Conservation (phyloP, 202 grass and related monocot species). For the Carex sylvatica region DNA sequence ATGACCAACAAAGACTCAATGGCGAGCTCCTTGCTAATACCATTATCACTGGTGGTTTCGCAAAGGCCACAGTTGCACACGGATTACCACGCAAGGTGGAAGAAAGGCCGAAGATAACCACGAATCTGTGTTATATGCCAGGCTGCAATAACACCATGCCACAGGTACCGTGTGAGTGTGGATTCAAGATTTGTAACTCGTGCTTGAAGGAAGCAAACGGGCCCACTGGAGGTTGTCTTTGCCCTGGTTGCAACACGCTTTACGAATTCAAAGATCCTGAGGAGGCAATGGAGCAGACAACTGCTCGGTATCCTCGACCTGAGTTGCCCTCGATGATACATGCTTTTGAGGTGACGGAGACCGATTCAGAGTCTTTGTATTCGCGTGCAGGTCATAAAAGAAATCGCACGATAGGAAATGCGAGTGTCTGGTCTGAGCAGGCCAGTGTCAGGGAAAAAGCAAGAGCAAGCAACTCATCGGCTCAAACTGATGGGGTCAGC, state of each 20-base stretch:
- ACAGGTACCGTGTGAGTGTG: slow-evolving; percentile 33
- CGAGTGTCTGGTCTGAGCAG: slow-evolving; percentile 20
- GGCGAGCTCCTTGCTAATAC: slow-evolving; percentile 16
- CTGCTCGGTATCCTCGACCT: not conserved
- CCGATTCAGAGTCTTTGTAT: not conserved
- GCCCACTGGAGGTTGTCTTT: slow-evolving; percentile 6
- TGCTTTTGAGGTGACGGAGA: slow-evolving; percentile 16
- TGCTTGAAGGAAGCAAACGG: slow-evolving; percentile 34
- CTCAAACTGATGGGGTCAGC: not conserved
- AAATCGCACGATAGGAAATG: slow-evolving; percentile 25
- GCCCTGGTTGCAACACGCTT: slow-evolving; percentile 27
- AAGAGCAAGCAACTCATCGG: not conserved
- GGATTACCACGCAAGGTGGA: slow-evolving; percentile 18
- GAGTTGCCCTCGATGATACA: not conserved
- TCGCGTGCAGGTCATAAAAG: slow-evolving; percentile 20
- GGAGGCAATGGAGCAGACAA: not conserved
- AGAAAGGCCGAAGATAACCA: slow-evolving; percentile 2
- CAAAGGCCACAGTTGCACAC: not conserved
- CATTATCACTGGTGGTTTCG: slow-evolving; percentile 20
- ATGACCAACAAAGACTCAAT: slow-evolving; percentile 25
- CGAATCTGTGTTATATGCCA: slow-evolving; percentile 19
- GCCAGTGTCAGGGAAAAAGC: not conserved
- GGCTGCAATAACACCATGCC: slow-evolving; percentile 33
- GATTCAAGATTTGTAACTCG: slow-evolving; percentile 32
- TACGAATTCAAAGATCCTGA: slow-evolving; percentile 17